These are phyloP conservation scores for Lachancea sp. DNA, from an alignment of 805 yeast species.

Conservation along the genomic window DNA sequence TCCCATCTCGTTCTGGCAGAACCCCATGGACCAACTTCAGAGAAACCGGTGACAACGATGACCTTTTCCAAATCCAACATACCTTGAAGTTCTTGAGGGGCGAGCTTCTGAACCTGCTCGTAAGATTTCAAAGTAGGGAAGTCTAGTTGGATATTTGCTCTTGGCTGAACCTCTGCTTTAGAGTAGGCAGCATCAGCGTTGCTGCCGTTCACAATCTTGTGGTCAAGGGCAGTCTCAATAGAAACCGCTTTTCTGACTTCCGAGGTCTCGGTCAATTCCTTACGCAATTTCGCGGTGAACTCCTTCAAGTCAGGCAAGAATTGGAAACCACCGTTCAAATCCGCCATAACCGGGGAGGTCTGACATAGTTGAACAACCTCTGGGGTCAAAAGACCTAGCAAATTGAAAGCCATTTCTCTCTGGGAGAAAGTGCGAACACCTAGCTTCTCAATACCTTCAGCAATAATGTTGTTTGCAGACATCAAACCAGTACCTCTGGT, in stretches of 20 bases:
- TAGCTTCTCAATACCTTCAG: slow-evolving; percentile 91
- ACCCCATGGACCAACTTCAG: slow-evolving; percentile 99
- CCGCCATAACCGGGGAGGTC: slow-evolving; percentile 93
- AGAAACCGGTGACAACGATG: slow-evolving; percentile 93
- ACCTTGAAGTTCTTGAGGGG: slow-evolving; percentile 75
- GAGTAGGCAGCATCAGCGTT: slow-evolving; percentile 80
- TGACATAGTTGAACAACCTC: slow-evolving; percentile 81
- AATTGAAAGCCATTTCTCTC: slow-evolving; percentile 98
- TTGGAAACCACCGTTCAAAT: slow-evolving; percentile 97
- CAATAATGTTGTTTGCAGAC: slow-evolving; percentile 95
- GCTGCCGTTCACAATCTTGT: slow-evolving; percentile 75
- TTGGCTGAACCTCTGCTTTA: slow-evolving; percentile 75
- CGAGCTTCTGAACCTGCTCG: slow-evolving; percentile 57
- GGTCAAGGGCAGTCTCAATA: slow-evolving; percentile 84
- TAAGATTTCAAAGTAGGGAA: slow-evolving; percentile 86
- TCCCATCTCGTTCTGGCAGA: slow-evolving; percentile 99
- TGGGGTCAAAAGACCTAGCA: slow-evolving; percentile 88
- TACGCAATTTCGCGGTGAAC: slow-evolving; percentile 71
- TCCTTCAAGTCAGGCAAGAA: slow-evolving; percentile 87
- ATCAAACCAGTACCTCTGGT: slow-evolving; percentile 99
- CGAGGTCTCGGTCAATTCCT: slow-evolving; percentile 64
- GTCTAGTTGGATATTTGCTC: slow-evolving; percentile 88
- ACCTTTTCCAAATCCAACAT: slow-evolving; percentile 87
- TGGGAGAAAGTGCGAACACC: slow-evolving; percentile 99
- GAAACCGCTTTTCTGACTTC: slow-evolving; percentile 95